phyloP scores from a whole-genome alignment of 2,329 filamentous ascomycete genomes.

The Beauveria sp. region DNA sequence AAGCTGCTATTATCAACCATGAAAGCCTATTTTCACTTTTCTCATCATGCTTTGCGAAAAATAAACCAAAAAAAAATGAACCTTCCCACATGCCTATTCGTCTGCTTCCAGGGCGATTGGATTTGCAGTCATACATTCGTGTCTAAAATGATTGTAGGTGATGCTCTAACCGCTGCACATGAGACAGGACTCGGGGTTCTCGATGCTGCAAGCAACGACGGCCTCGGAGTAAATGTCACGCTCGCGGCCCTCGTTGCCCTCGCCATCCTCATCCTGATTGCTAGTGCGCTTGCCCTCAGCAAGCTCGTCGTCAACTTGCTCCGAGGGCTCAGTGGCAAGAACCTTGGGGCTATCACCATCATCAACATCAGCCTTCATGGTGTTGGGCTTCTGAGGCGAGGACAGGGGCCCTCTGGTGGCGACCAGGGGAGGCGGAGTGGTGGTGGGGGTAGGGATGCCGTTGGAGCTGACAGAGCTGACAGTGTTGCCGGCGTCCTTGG shows the following conservation, averaged over 20 bases:
- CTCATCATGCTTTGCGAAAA: neutral
- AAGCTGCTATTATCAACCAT: conserved; percentile 1
- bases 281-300: conserved; percentile 55
- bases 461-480: conserved; percentile 37
- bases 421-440: conserved; percentile 51
- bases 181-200: conserved; percentile 87
- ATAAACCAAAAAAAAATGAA: neutral
- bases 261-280: conserved; percentile 67
- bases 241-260: conserved; percentile 67
- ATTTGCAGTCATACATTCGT: conserved; percentile 22
- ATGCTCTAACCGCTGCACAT: conserved; percentile 85
- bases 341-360: conserved; percentile 76
- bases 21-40: neutral
- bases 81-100: conserved; percentile 19
- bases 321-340: conserved; percentile 62
- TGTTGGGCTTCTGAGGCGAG: conserved; percentile 53
- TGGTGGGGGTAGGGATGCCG: conserved; percentile 61
- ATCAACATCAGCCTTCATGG: conserved; percentile 68
- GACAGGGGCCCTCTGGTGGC: conserved; percentile 38
- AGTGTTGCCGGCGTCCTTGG: conserved; percentile 32
- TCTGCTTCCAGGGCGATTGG: conserved; percentile 3
- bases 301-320: conserved; percentile 57
- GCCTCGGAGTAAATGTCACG: conserved; percentile 93
- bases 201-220: conserved; percentile 90
- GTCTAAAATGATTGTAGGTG: neutral